Evolutionary conservation across 139 green algal species (phyloP), one percentile per base, ranked within the genome.

Genomic region (Coelastrella sp.): DNA sequence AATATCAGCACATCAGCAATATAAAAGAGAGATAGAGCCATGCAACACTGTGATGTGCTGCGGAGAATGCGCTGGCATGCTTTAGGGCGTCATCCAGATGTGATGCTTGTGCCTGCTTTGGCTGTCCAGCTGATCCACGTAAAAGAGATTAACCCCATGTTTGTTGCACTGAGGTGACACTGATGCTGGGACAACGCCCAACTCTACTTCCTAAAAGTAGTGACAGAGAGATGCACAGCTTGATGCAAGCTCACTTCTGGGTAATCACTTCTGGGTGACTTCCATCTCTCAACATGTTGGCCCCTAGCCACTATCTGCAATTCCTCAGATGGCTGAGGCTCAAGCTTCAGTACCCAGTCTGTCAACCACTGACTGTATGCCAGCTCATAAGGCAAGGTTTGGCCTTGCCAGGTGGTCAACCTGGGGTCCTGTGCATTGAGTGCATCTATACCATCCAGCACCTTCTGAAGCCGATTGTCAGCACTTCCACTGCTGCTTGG

Each of bases 381-480:
- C 58, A 94, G 73, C 82, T 95, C 93, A 75, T 95, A 95, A 35
- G 91, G 91, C 68, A 92, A 12, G 6, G 88, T 49, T 17, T 82
- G 58, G 6, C 87, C 87, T 70, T 87, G 78, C 87, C 87, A 91
- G 61, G 6, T 82, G 3, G 35, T 78, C 27, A 22, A 78, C 20
- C 91, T 70, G 4, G 91, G 91, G 88, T 93, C 91, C 24, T 91
- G 59, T 22, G 24, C 27, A 78, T 93, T 93, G 8, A 93, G 78
- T 22, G 49, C 60, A 68, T 93, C 91, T 6, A 93, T 73, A 1
- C 8, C 88, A 61, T 92, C 84, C 6, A 93, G 60, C 0, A 93
- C 91, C 19, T 88, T 59, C 59, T 91, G 89, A 22, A 91, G 72
- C 0, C 73, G 80, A 12, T 59, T 56, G 20, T 5, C 59, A 10